Evolutionary conservation across 495 filamentous ascomycete genomes (phyloP).

Genomic region (Baudoinia panamericana): DNA sequence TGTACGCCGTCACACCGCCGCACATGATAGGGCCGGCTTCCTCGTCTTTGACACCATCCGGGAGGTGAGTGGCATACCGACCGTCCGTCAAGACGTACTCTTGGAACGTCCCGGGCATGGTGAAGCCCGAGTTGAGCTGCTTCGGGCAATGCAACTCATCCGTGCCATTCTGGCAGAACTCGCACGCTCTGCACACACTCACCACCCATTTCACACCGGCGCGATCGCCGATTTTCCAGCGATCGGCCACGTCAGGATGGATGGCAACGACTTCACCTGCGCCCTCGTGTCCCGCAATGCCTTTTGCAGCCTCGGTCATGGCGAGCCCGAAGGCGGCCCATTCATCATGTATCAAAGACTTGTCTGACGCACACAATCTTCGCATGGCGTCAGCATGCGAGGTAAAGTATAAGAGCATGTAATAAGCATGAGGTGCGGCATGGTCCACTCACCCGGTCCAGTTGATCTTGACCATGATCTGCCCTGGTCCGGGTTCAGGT

Average conservation of each 20-base stretch:
- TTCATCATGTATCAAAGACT: constrained; percentile 22
- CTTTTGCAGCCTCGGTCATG: constrained; percentile 16
- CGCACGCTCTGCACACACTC: constrained; percentile 22
- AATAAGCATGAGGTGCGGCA: constrained; percentile 37
- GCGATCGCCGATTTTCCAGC: constrained; percentile 23
- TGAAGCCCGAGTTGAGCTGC: constrained; percentile 22
- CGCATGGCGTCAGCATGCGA: too few species aligned
- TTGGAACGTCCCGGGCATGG: constrained; percentile 23
- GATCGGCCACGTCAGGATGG: constrained; percentile 14
- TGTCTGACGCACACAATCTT: constrained; percentile 23
- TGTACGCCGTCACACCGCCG: constrained; percentile 28
- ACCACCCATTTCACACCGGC: constrained; percentile 26
- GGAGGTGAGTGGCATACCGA: constrained; percentile 21
- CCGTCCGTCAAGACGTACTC: constrained; percentile 23
- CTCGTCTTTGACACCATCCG: constrained; percentile 25
- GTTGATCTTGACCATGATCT: constrained; percentile 22
- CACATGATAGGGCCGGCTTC: constrained; percentile 28
- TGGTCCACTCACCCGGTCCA: constrained; percentile 34
- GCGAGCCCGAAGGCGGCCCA: constrained; percentile 19
- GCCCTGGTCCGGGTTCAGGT: constrained; percentile 8
- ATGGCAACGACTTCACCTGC: constrained; percentile 26
- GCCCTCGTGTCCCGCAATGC: constrained; percentile 29
- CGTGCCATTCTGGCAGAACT: constrained; percentile 24
- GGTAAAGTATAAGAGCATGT: too few species aligned
- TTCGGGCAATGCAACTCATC: constrained; percentile 25